Base-by-base conservation (phyloP, 75 land plant genomes). In the Larix kaempferi region DNA sequence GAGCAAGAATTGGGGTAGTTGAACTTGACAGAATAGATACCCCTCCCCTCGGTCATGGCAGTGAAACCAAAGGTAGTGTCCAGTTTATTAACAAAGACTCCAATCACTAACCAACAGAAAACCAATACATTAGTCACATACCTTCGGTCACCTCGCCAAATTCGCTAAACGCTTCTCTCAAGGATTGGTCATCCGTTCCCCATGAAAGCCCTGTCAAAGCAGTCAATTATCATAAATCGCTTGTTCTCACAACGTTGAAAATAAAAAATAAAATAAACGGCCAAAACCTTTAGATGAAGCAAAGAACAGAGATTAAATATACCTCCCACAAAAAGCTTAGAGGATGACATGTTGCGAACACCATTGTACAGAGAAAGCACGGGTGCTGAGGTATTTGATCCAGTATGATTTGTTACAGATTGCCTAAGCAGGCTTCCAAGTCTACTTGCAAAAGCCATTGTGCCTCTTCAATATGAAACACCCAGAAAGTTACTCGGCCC, bases 251-350 rank as follows among this genome's bases (percentile, higher is more conserved):
- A 49, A 49, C 54, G 11, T 49, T 49, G 12, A 49, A 49, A 49
- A 49, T 44, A 44, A 44, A 44, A n/a, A n/a, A n/a, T n/a, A n/a
- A n/a, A n/a, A n/a, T n/a, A n/a, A n/a, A n/a, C n/a, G n/a, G n/a
- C n/a, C 10, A 49, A 10, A 44, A 6, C 0, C 54, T 12, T 49
- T 49, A 12, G n/a, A 5, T 37, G 13, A 49, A 15, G 49, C 10
- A 64, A 16, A 37, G 76, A 39, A 74, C 25, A 59, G 25, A 8
- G 29, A 35, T 27, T 73, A 3, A 33, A 33, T 10, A 33, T 54
- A 92, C 95, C 95, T 75, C 96, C 96, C 73, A 93, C 56, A 61
- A 91, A 93, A 78, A 93, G 96, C 86, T 92, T 91, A 25, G 90
- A 76, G 27, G 89, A 74, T 56, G 93, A 83, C 87, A 91, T 84